Evolutionary conservation across 805 yeast genomes (phyloP).

Genomic region (Yarrowia porcina): DNA sequence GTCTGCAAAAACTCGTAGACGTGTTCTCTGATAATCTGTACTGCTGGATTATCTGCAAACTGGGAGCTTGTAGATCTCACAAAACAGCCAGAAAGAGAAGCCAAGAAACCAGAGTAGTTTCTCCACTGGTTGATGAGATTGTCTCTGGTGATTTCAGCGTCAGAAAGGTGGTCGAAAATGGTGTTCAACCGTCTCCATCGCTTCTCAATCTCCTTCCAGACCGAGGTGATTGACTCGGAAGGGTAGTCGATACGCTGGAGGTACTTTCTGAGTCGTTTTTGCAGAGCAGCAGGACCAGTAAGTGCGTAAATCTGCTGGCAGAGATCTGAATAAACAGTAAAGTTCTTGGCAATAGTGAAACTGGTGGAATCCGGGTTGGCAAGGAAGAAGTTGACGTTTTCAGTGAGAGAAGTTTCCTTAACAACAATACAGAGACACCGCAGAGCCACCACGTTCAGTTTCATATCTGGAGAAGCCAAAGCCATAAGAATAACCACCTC

Average conservation of each 20-base stretch:
- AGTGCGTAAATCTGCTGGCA: conserved; percentile 54
- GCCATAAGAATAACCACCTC: conserved; percentile 54
- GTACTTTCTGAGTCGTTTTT: conserved; percentile 55
- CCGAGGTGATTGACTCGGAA: conserved; percentile 41
- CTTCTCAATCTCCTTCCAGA: conserved; percentile 48
- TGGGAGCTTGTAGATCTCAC: conserved; percentile 28
- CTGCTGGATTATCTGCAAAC: conserved; percentile 22
- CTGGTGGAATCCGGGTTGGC: conserved; percentile 20
- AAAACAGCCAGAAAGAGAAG: conserved; percentile 48
- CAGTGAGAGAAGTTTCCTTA: conserved; percentile 32
- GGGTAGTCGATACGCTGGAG: conserved; percentile 36
- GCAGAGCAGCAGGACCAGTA: conserved; percentile 71
- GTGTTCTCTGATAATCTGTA: conserved; percentile 51
- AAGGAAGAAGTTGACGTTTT: conserved; percentile 28
- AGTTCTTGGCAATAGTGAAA: conserved; percentile 37
- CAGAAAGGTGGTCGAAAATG: conserved; percentile 33
- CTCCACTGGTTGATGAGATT: conserved; percentile 44
- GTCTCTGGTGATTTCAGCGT: conserved; percentile 23
- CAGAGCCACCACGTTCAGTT: conserved; percentile 49
- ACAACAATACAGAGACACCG: conserved; percentile 40
- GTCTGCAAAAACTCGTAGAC: conserved; percentile 38
- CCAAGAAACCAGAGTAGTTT: conserved; percentile 69
- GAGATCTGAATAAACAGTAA: conserved; percentile 45
- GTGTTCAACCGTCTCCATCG: conserved; percentile 44
- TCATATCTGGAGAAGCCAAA: conserved; percentile 50